A percentile compares a stretch with the other conserved stretches of the same genome.
These are phyloP conservation scores for Castanea sativa DNA, from an alignment of 306 rosid species.

Conservation along the genomic window DNA sequence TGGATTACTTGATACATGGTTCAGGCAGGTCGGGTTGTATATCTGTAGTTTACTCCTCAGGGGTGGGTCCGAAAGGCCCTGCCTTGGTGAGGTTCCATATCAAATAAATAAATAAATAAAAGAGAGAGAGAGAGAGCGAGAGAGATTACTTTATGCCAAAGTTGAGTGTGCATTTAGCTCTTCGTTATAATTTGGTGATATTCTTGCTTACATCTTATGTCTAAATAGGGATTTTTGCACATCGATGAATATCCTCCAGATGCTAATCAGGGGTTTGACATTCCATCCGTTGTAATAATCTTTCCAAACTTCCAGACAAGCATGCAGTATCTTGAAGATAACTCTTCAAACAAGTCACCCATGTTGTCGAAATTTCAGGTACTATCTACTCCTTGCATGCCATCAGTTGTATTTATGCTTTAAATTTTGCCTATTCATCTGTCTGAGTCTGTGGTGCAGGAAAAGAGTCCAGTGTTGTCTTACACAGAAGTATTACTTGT, in stretches of 20 bases:
- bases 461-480: conserved; percentile 53
- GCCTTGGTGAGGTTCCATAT: too few species aligned
- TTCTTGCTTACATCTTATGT: conserved; percentile 17
- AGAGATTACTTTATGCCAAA: neutral
- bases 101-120: too few species aligned
- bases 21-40: too few species aligned
- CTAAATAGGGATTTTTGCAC: conserved; percentile 81
- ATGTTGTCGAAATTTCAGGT: conserved; percentile 75
- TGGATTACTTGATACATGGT: too few species aligned
- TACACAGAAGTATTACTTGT: conserved; percentile 89
- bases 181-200: neutral
- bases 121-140: too few species aligned
- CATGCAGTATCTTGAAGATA: conserved; percentile 43
- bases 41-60: too few species aligned
- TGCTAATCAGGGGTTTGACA: conserved; percentile 95
- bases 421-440: conserved; percentile 4
- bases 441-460: conserved; percentile 47
- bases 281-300: conserved; percentile 90
- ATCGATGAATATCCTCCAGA: conserved; percentile 96
- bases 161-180: conserved; percentile 11
- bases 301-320: conserved; percentile 68
- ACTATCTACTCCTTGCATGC: neutral
- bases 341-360: conserved; percentile 50
- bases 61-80: too few species aligned
- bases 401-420: neutral